Percentiles rank a stretch among this genome's conserved stretches.
Conservation (phyloP, 345 rosid genomes). For the Microcos paniculata region DNA sequence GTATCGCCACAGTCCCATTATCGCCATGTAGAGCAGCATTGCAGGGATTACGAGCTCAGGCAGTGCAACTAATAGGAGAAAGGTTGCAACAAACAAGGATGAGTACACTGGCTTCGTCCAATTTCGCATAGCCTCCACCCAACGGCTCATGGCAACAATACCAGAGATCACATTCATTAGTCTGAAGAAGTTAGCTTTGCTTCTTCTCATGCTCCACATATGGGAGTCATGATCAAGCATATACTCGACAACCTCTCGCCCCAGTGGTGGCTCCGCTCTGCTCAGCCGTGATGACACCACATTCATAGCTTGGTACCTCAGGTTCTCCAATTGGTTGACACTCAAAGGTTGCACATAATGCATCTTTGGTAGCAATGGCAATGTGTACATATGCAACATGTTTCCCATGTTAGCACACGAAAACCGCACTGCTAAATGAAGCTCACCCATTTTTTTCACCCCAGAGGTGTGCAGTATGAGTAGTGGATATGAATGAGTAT, state of each 20-base stretch:
- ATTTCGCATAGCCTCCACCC: conserved; percentile 40
- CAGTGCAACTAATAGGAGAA: conserved; percentile 43
- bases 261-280: conserved; percentile 68
- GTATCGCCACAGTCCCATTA: conserved; percentile 54
- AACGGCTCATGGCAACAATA: conserved; percentile 32
- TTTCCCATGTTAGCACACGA: conserved; percentile 56
- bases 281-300: conserved; percentile 52
- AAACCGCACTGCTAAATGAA: conserved; percentile 70
- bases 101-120: conserved; percentile 65
- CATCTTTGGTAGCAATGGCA: conserved; percentile 70
- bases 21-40: conserved; percentile 41
- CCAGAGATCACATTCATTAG: conserved; percentile 55
- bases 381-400: conserved; percentile 57
- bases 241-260: conserved; percentile 71
- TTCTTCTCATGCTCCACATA: conserved; percentile 83
- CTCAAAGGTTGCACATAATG: conserved; percentile 60
- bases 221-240: conserved; percentile 79
- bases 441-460: conserved; percentile 76
- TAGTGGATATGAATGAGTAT: conserved; percentile 76
- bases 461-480: conserved; percentile 56
- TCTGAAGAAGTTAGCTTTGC: conserved; percentile 72
- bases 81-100: conserved; percentile 36
- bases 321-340: conserved; percentile 51
- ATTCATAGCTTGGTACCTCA: conserved; percentile 66
- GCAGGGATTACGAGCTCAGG: conserved; percentile 58